phyloP scores from a whole-genome alignment of 2,329 filamentous ascomycete species.

The Fusarium buharicum region DNA sequence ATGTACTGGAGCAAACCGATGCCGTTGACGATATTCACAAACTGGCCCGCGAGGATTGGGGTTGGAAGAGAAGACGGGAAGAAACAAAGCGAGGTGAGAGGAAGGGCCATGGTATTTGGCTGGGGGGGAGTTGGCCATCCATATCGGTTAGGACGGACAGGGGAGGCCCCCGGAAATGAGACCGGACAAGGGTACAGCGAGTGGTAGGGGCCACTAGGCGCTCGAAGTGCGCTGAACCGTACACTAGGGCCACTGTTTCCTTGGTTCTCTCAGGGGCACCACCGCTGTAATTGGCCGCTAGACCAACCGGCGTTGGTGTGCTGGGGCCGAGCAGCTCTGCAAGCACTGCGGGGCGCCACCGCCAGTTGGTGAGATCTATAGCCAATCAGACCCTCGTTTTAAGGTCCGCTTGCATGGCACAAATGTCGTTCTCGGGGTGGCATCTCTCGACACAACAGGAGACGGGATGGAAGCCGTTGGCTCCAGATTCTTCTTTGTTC shows the following conservation, averaged over 20 bases:
- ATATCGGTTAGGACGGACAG: conserved; percentile 25
- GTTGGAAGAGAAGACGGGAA: conserved; percentile 38
- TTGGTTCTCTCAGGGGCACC: conserved; percentile 38
- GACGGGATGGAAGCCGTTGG: conserved; percentile 26
- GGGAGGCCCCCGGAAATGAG: conserved; percentile 42
- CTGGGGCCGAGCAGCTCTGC: conserved; percentile 3
- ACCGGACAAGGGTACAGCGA: conserved; percentile 27
- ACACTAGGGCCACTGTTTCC: conserved; percentile 33
- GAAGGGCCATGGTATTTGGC: conserved; percentile 27
- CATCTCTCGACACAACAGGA: conserved; percentile 11
- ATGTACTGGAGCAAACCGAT: conserved; percentile 43
- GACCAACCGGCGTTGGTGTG: conserved; percentile 20
- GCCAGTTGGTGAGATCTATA: conserved; percentile 18
- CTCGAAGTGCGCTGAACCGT: conserved; percentile 28
- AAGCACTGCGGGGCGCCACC: conserved; percentile 27
- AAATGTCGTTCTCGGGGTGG: conserved; percentile 19
- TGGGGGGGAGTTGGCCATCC: conserved; percentile 30
- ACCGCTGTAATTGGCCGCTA: conserved; percentile 41
- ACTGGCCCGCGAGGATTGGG: conserved; percentile 44
- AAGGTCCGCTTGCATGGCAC: conserved; percentile 17
- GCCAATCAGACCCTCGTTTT: conserved; percentile 15
- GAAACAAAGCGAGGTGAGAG: conserved; percentile 33
- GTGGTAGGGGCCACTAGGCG: conserved; percentile 31
- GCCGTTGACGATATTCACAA: conserved; percentile 42
- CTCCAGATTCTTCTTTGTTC: conserved; percentile 9